Evolutionary conservation across 2,329 filamentous ascomycete species (phyloP).

Genomic region (Penicillium sp.): DNA sequence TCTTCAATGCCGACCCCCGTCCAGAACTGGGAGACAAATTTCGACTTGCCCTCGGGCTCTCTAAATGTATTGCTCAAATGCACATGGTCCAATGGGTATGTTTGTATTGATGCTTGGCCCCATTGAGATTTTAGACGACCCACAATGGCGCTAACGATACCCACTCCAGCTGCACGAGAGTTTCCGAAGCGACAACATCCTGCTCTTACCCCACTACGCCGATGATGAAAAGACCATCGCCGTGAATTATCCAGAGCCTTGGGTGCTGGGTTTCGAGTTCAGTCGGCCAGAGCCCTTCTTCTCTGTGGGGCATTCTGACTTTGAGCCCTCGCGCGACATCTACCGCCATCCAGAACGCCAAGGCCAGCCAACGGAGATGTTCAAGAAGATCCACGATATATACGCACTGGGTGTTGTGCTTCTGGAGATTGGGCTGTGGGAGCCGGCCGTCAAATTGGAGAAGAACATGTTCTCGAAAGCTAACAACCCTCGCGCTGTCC

Average conservation of each 20-base stretch:
- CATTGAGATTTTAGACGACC: neutral
- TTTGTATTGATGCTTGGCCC: neutral
- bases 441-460: slow-evolving; percentile 8
- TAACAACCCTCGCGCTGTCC: slow-evolving; percentile 3
- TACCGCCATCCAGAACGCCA: slow-evolving; percentile 36
- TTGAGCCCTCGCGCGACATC: slow-evolving; percentile 8
- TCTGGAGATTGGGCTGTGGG: slow-evolving; percentile 35
- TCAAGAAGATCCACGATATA: slow-evolving; percentile 37
- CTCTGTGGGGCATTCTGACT: slow-evolving; percentile 8
- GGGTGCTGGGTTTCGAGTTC: slow-evolving; percentile 11
- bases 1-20: slow-evolving; percentile 1
- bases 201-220: slow-evolving; percentile 1
- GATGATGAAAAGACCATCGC: neutral
- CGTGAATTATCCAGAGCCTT: slow-evolving; percentile 9
- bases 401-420: slow-evolving; percentile 43
- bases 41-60: slow-evolving; percentile 7
- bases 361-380: slow-evolving; percentile 29
- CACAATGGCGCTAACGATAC: slow-evolving; percentile 1
- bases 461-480: slow-evolving; percentile 4
- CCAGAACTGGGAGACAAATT: slow-evolving; percentile 9
- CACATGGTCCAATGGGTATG: slow-evolving; percentile 12
- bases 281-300: slow-evolving; percentile 10
- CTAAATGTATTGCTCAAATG: slow-evolving; percentile 10
- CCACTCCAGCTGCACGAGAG: slow-evolving; percentile 9
- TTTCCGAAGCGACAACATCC: slow-evolving; percentile 10